Percentiles rank a stretch among this genome's conserved stretches.
phyloP scores from a whole-genome alignment of 2,329 filamentous ascomycete species.

The Ceratocystis diversiconidia region DNA sequence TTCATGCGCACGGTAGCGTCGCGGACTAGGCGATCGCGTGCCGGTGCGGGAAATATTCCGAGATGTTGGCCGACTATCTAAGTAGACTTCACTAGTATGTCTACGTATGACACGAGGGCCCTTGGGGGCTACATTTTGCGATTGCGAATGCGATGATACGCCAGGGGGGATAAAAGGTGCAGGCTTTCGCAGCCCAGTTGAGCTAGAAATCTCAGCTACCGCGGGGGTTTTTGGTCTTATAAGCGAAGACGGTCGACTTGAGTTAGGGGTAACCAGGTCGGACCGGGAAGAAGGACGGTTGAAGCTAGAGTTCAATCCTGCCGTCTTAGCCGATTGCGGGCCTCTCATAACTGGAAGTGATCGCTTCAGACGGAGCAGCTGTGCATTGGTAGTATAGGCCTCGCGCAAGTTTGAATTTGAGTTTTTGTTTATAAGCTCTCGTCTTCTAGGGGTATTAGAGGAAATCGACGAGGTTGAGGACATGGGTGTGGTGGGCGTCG shows the following conservation, averaged over 20 bases:
- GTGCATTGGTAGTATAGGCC: constrained; percentile 50
- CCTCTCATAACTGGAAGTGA: constrained; percentile 46
- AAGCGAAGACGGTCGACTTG: constrained; percentile 20
- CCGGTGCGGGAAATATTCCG: constrained; percentile 43
- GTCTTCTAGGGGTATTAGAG: constrained; percentile 40
- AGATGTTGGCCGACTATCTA: constrained; percentile 43
- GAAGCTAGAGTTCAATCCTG: constrained; percentile 36
- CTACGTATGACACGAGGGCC: constrained; percentile 55
- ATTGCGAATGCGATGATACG: constrained; percentile 57
- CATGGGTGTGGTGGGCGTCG: constrained; percentile 45
- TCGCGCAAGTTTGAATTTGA: constrained; percentile 40
- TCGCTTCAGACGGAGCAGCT: constrained; percentile 50
- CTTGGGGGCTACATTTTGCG: constrained; percentile 65
- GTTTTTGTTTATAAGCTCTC: constrained; percentile 42
- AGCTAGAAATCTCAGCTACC: constrained; percentile 33
- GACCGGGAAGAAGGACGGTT: constrained; percentile 33
- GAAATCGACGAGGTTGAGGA: constrained; percentile 35
- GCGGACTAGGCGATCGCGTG: constrained; percentile 47
- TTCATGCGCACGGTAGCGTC: constrained; percentile 26
- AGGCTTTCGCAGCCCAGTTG: constrained; percentile 35
- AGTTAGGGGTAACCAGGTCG: constrained; percentile 5
- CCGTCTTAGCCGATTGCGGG: constrained; percentile 35
- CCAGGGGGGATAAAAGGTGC: constrained; percentile 62
- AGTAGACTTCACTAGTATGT: constrained; percentile 62
- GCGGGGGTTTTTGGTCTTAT: constrained; percentile 58